Base-by-base conservation (phyloP, 1,284 basidiomycete species). In the Hemileia vastatrix region DNA sequence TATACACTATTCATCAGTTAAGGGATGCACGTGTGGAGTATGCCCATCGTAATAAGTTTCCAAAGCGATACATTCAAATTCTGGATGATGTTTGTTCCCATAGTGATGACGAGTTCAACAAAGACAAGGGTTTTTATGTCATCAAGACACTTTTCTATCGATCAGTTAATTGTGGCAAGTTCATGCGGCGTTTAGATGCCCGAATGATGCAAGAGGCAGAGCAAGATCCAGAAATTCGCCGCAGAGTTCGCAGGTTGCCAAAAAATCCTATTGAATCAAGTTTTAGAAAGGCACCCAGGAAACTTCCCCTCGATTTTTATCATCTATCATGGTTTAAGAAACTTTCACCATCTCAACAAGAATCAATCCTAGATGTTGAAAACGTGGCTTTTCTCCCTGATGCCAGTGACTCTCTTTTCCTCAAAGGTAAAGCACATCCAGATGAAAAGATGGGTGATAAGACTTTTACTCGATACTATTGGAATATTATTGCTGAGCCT, bases 271-370 rank as follows among this genome's bases (percentile, higher is more conserved):
- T 36, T 9, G 13, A 9, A 11, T 59, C 57, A 13, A 36, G 4
- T 23, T 59, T 15, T 33, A 59, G 15, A 3, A 6, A 15, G 6
- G 49, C 57, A 13, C 57, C 57, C 23, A 52, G 23, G 13, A 36
- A 36, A 13, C 24, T 59, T n/a, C 57, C 57, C 1, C 50, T 59
- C 21, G 31, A 59, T 19, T 59, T 59, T 40, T 59, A 59, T n/a
- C 6, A 43, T 21, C 48, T 21, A 1, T 51, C 3, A 2, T 59
- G 57, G 57, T 59, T 36, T 49, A 19, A 52, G 2, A 4, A 52
- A 1, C 31, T 59, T 2, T 1, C 13, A 4, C 48, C 32, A 23
- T 24, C 48, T n/a, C 49, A 59, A 13, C 6, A 51, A 43, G 11
- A 24, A 11, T 15, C 33, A 11, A 59, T 51, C 6, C 48, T 23